Conservation (phyloP, 2,329 filamentous ascomycete species). For the Sclerotinia nivalis region DNA sequence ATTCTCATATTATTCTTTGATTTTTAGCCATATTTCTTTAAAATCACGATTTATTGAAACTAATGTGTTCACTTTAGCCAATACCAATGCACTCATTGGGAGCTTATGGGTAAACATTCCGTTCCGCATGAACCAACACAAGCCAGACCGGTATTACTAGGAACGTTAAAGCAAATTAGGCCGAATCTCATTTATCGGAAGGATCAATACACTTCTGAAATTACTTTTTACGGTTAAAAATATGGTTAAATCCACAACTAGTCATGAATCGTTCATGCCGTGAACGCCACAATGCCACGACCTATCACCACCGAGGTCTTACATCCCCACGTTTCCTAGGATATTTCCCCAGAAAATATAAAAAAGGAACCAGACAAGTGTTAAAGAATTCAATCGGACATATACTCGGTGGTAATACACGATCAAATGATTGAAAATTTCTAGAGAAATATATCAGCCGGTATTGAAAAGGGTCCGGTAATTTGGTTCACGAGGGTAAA, state of each 20-base stretch:
- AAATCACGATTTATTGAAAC: background rate
- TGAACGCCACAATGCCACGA: background rate
- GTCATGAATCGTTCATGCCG: background rate
- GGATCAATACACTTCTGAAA: background rate
- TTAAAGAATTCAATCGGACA: constrained; percentile 13
- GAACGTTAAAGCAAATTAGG: background rate
- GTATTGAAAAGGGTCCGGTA: constrained; percentile 14
- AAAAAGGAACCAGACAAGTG: background rate
- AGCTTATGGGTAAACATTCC: background rate
- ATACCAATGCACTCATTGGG: background rate
- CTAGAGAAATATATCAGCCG: constrained; percentile 16
- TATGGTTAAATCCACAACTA: background rate
- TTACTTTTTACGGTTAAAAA: background rate
- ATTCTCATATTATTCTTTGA: background rate
- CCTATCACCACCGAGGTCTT: constrained; percentile 10
- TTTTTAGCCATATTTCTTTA: background rate
- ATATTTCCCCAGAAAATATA: constrained; percentile 3
- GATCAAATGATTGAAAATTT: constrained; percentile 19
- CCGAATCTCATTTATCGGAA: background rate
- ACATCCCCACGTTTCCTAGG: constrained; percentile 10
- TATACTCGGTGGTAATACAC: constrained; percentile 24
- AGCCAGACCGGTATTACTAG: background rate
- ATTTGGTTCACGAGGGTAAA: constrained; percentile 22
- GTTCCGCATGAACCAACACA: background rate
- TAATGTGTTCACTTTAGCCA: no score